These are phyloP conservation scores for Posidonia australis DNA, from an alignment of 106 monocot genomes.

Conservation along the genomic window DNA sequence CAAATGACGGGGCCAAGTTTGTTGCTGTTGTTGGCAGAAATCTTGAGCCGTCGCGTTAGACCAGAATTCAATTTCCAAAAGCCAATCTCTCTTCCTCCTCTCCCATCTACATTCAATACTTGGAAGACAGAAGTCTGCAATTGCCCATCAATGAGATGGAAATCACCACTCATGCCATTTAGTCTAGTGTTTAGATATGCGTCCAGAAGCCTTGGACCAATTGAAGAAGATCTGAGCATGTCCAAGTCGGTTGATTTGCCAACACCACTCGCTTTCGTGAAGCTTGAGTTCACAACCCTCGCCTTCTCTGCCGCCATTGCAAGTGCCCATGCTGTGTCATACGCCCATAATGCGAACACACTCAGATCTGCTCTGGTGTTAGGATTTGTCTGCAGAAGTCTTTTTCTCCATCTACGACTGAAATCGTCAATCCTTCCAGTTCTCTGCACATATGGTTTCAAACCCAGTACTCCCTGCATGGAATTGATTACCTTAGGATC, in stretches of 20 bases:
- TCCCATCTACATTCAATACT: slow-evolving; percentile 2
- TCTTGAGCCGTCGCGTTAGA: neutral
- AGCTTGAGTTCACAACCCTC: neutral
- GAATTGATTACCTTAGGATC: neutral
- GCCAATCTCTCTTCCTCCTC: neutral
- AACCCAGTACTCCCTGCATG: slow-evolving; percentile 16
- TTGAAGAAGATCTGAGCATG: too few relatives aligned
- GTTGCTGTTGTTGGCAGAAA: too few relatives aligned
- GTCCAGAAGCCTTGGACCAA: too few relatives aligned
- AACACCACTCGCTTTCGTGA: neutral
- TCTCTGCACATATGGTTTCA: slow-evolving; percentile 2
- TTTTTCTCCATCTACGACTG: slow-evolving; percentile 5
- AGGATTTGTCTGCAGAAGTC: slow-evolving; percentile 21
- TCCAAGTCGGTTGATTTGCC: too few relatives aligned
- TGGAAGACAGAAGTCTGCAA: too few relatives aligned
- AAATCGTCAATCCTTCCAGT: neutral
- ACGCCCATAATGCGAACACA: slow-evolving; percentile 38
- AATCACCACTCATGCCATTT: too few relatives aligned
- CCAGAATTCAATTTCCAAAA: neutral
- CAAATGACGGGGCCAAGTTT: slow-evolving; percentile 1
- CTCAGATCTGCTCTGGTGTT: slow-evolving; percentile 4
- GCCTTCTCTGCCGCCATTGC: slow-evolving; percentile 28
- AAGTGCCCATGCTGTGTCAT: slow-evolving; percentile 51
- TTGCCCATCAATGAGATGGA: too few relatives aligned
- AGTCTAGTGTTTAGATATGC: too few relatives aligned